Percentiles rank a stretch among this genome's conserved stretches.
Conservation (phyloP, 768 basidiomycete species). For the Postia placenta region DNA sequence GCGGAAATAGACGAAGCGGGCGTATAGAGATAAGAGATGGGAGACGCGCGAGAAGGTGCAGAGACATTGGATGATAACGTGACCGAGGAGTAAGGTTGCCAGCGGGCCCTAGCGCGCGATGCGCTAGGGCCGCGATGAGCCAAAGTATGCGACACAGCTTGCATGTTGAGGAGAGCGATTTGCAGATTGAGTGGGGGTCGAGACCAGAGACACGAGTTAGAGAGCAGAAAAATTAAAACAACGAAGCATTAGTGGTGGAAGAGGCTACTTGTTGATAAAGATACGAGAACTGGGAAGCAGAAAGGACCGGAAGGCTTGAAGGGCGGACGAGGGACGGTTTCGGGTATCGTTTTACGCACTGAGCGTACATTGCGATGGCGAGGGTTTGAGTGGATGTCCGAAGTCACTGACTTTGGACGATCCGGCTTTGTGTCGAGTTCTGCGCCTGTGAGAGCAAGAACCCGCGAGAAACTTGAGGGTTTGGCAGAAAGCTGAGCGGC, state of each 20-base stretch:
- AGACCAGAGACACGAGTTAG: slow-evolving; percentile 9
- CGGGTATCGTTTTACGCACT: slow-evolving; percentile 16
- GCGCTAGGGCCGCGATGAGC: slow-evolving; percentile 67
- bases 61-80: slow-evolving; percentile 31
- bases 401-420: slow-evolving; percentile 27
- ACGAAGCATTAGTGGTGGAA: slow-evolving; percentile 17
- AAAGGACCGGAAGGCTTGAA: background rate
- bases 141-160: slow-evolving; percentile 41
- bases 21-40: slow-evolving; percentile 45
- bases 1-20: slow-evolving; percentile 50
- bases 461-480: slow-evolving; percentile 1
- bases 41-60: slow-evolving; percentile 28
- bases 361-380: slow-evolving; percentile 18
- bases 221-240: slow-evolving; percentile 14
- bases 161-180: slow-evolving; percentile 21
- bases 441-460: slow-evolving; percentile 13
- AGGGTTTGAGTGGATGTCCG: slow-evolving; percentile 18
- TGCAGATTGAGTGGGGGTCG: slow-evolving; percentile 13
- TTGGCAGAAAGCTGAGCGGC: background rate
- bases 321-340: slow-evolving; percentile 10
- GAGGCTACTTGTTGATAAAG: slow-evolving; percentile 17
- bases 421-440: slow-evolving; percentile 18
- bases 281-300: slow-evolving; percentile 7
- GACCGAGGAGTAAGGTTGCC: slow-evolving; percentile 68
- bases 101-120: slow-evolving; percentile 62